phyloP scores from a whole-genome alignment of 306 rosid species.

The Spatholobus suberectus region DNA sequence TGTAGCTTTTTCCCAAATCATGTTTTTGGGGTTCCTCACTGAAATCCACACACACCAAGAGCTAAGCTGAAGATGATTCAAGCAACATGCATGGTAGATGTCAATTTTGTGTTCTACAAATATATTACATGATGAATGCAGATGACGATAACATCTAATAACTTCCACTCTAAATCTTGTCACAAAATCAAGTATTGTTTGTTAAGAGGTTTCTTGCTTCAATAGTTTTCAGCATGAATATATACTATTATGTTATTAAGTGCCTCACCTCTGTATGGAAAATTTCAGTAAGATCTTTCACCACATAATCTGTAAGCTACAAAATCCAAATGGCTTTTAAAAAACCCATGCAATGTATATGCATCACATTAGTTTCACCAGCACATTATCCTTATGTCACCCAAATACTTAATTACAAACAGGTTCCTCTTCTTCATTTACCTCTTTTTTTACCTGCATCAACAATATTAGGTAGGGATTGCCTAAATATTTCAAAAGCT shows the following conservation, averaged over 20 bases:
- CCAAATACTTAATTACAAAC: not conserved
- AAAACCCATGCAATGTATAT: not conserved
- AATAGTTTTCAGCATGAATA: not conserved
- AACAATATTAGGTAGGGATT: not conserved
- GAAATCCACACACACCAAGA: not conserved
- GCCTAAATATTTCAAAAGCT: conserved; percentile 1
- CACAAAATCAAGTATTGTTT: not conserved
- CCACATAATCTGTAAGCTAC: not conserved
- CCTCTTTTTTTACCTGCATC: not conserved
- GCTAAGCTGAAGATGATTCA: not conserved
- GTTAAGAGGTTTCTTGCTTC: not conserved
- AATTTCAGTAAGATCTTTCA: not conserved
- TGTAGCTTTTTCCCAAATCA: not conserved
- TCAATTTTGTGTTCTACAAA: conserved; percentile 22
- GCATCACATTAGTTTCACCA: not conserved
- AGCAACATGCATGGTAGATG: conserved; percentile 18
- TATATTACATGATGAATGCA: no score
- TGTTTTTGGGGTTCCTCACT: not conserved
- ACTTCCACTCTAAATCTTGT: not conserved
- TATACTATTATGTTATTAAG: not conserved
- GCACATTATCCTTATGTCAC: not conserved
- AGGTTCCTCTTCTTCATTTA: not conserved
- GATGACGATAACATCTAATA: conserved; percentile 20
- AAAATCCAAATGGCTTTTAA: not conserved
- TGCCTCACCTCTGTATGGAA: not conserved